These are phyloP conservation scores for Bigelowiella natans DNA, from an alignment of 78 protist genomes.

Conservation along the genomic window DNA sequence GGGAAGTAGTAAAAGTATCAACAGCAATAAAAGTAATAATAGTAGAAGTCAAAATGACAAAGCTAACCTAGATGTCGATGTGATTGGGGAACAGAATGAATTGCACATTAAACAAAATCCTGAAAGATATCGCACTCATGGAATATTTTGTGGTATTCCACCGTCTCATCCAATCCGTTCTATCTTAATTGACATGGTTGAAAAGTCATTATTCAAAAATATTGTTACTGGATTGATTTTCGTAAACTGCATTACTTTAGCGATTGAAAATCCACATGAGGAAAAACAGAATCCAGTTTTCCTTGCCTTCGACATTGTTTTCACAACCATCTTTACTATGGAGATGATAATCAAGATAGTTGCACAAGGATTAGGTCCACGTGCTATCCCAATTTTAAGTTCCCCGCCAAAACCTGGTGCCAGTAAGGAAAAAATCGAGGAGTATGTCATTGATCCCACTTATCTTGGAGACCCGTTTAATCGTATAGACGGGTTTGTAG, in stretches of 20 bases:
- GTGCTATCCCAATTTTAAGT: not conserved
- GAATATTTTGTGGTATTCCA: too few species aligned
- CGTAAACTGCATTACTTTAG: not conserved
- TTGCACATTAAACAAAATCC: too few species aligned
- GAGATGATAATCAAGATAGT: conserved; percentile 9
- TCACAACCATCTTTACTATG: not conserved
- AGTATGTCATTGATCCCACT: not conserved
- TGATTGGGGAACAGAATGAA: too few species aligned
- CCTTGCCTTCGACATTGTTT: not conserved
- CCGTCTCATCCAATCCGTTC: too few species aligned
- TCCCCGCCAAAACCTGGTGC: not conserved
- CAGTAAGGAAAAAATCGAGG: not conserved
- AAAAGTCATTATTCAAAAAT: not conserved
- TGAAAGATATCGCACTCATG: too few species aligned
- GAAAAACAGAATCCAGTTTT: not conserved
- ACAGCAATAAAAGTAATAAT: too few species aligned
- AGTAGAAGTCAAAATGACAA: too few species aligned
- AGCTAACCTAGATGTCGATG: too few species aligned
- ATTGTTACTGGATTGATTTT: not conserved
- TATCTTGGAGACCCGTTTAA: not conserved
- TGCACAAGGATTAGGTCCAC: not conserved
- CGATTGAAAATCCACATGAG: not conserved
- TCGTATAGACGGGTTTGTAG: not conserved
- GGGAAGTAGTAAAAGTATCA: too few species aligned
- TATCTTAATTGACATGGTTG: too few species aligned